Conservation (phyloP, 129 eudicot species). For the Sambucus nigra region DNA sequence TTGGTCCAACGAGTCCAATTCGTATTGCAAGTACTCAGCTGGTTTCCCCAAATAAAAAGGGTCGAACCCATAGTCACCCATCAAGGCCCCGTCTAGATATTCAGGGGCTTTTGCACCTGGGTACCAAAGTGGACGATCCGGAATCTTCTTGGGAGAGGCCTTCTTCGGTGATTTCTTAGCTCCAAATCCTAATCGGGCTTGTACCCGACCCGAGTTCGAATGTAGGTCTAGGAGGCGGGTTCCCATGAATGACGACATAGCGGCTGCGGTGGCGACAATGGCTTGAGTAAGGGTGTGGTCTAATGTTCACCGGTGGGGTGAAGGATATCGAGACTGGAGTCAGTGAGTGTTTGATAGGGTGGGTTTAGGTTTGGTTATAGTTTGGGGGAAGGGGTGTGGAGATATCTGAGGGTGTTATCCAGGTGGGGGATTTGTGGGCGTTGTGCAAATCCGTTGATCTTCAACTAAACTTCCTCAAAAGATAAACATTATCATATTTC, state of each 20-base stretch:
- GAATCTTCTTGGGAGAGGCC: conserved; percentile 35
- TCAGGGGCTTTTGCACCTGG: conserved; percentile 88
- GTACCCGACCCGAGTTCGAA: conserved; percentile 44
- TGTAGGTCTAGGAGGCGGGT: conserved; percentile 49
- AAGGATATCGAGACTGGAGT: neutral
- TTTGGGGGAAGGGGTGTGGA: too few relatives aligned
- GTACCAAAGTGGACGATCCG: conserved; percentile 80
- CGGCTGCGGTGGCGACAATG: conserved; percentile 42
- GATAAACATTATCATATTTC: too few relatives aligned
- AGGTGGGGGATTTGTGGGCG: too few relatives aligned
- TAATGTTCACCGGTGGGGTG: neutral
- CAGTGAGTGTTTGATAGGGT: conserved; percentile 11
- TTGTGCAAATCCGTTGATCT: too few relatives aligned
- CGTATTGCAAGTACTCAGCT: conserved; percentile 74
- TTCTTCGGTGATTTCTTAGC: conserved; percentile 42
- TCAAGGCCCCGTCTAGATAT: conserved; percentile 62
- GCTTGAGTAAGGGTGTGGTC: too few relatives aligned
- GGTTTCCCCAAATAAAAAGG: conserved; percentile 83
- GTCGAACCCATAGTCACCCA: conserved; percentile 87
- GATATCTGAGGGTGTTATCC: too few relatives aligned
- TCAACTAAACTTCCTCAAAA: too few relatives aligned
- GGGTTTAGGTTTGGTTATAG: too few relatives aligned
- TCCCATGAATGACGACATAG: conserved; percentile 64
- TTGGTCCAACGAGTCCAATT: too few relatives aligned
- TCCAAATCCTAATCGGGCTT: conserved; percentile 70